Base-by-base conservation (phyloP, 768 basidiomycete genomes). In the Rhizopogon vesiculosus region DNA sequence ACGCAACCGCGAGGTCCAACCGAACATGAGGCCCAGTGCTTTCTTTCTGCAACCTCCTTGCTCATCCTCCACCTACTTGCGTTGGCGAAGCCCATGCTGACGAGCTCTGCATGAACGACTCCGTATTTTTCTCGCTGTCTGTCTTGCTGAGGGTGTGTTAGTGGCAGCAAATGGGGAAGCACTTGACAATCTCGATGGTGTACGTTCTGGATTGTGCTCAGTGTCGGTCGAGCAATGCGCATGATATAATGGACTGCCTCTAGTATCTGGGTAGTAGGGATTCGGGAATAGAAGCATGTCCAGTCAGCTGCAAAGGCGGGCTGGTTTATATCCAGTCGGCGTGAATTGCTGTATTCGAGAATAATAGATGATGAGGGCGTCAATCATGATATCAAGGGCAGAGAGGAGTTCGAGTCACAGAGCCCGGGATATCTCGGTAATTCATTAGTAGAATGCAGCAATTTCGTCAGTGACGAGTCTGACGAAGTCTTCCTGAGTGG, bases 21-120 rank as follows among this genome's bases (percentile, higher is more conserved):
- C 91, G 67, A 93, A 89, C 79, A 91, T 80, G 71, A 93, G 7
- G 89, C 88, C 91, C 91, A 92, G 52, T 91, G 76, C 50, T 91
- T 76, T 55, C 91, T 79, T 66, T 92, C 91, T 38, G 88, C 85
- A 9, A 84, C 72, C 56, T 84, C 84, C 55, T 78, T 77, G 49
- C 78, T 81, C 78, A 90, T 85, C 58, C 80, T 79, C 79, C 84
- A 90, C 66, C 85, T 84, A 44, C 80, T 84, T n/a, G 91, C 90
- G 70, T 93, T 85, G 12, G 90, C 90, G 60, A 83, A 86, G 7
- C 79, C 88, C 56, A 91, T 85, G 28, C 83, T 83, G 35, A 91
- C 72, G 15, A 92, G 73, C 62, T 91, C 87, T 2, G 88, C 89
- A 22, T 82, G 75, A 39, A 89, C 78, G 35, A 78, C 73, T 25